phyloP scores from a whole-genome alignment of 257 asterid species.

The Solanum bulbocastanum region DNA sequence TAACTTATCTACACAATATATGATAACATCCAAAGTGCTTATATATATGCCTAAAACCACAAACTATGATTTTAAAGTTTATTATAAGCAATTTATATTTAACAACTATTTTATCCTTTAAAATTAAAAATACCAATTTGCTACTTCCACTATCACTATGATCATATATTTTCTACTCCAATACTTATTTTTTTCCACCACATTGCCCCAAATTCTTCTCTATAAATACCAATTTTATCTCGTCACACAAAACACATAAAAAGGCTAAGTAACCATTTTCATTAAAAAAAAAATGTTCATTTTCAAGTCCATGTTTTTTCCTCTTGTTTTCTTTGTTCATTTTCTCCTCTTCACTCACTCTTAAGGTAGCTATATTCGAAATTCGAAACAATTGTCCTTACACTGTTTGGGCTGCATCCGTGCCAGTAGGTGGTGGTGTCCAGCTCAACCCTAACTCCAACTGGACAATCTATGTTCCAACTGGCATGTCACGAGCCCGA shows the following conservation, averaged over 20 bases:
- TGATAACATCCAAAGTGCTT: not conserved
- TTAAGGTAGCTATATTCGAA: conserved; percentile 18
- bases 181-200: not conserved
- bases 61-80: not conserved
- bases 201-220: not conserved
- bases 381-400: conserved; percentile 34
- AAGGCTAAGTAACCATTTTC: not conserved
- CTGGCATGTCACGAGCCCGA: conserved; percentile 16
- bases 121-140: not conserved
- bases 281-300: not conserved
- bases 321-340: conserved; percentile 4
- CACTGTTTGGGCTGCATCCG: conserved; percentile 37
- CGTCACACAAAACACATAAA: not conserved
- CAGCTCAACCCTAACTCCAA: not conserved
- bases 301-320: not conserved
- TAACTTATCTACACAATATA: not conserved
- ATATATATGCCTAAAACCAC: not conserved
- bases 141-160: not conserved
- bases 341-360: conserved; percentile 2
- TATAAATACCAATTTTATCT: not conserved
- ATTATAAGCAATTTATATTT: not conserved
- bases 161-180: not conserved
- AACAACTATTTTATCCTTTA: not conserved
- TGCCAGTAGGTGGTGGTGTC: not conserved
- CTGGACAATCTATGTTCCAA: conserved; percentile 23